A percentile compares a stretch with the other conserved stretches of the same genome.
Conservation (phyloP, 495 filamentous ascomycete genomes). For the Penicillium turbatum region DNA sequence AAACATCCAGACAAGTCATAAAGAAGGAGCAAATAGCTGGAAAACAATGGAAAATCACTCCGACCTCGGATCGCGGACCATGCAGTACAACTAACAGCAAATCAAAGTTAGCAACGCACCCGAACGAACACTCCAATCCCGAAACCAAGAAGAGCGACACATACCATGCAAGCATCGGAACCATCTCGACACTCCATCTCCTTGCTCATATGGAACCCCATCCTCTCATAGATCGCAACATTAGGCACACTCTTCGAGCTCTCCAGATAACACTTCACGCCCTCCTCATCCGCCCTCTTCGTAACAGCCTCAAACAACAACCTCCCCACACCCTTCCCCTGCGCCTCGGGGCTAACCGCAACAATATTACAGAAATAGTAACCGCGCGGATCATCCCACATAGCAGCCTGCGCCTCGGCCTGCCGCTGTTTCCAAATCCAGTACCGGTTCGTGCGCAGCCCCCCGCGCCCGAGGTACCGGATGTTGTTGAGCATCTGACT, state of each 20-base stretch:
- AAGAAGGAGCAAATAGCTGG: not conserved
- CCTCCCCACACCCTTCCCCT: constrained; percentile 56
- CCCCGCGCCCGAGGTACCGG: constrained; percentile 51
- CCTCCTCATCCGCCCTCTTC: constrained; percentile 52
- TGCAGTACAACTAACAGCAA: constrained; percentile 29
- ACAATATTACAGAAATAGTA: constrained; percentile 70
- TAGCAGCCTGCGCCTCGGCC: constrained; percentile 48
- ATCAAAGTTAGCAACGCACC: constrained; percentile 1
- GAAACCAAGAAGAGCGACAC: constrained; percentile 12
- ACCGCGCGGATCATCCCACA: constrained; percentile 56
- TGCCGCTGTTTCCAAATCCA: constrained; percentile 64
- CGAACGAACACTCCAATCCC: not conserved
- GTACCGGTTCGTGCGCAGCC: constrained; percentile 56
- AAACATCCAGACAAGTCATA: not conserved
- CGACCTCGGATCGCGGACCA: constrained; percentile 28
- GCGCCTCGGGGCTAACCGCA: constrained; percentile 55
- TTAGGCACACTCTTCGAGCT: constrained; percentile 58
- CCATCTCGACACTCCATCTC: constrained; percentile 59
- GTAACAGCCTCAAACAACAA: constrained; percentile 54
- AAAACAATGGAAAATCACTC: constrained; percentile 7
- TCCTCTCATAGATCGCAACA: constrained; percentile 58
- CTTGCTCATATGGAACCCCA: constrained; percentile 58
- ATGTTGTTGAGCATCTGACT: constrained; percentile 55
- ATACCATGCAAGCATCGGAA: constrained; percentile 39
- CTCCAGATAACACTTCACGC: constrained; percentile 58